These are phyloP conservation scores for Pezicula rhizophila DNA, from an alignment of 2,329 filamentous ascomycete species.

Conservation along the genomic window DNA sequence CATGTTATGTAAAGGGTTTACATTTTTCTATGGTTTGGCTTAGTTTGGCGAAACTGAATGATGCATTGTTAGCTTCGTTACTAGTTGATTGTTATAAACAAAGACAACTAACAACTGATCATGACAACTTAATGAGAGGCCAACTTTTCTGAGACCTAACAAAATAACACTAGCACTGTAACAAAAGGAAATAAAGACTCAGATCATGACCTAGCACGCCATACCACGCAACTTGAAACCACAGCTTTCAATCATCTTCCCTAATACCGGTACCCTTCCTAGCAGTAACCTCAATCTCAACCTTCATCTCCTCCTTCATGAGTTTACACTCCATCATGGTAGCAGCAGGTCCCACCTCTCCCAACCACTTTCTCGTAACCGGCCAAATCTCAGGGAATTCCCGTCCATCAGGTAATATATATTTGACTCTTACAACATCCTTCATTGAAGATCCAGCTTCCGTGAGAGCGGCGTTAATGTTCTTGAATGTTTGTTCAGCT, in stretches of 20 bases:
- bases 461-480: conserved; percentile 39
- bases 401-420: conserved; percentile 41
- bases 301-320: conserved; percentile 43
- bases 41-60: no score
- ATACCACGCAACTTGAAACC: neutral
- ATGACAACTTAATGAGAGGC: no score
- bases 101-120: no score
- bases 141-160: no score
- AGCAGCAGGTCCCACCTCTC: conserved; percentile 41
- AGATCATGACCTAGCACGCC: neutral
- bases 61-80: no score
- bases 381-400: conserved; percentile 45
- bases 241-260: neutral
- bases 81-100: no score
- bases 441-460: conserved; percentile 36
- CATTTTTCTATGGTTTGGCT: no score
- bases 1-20: no score
- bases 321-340: conserved; percentile 46
- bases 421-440: conserved; percentile 46
- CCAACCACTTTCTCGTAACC: conserved; percentile 43
- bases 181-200: no score
- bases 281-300: conserved; percentile 22
- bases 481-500: conserved; percentile 42
- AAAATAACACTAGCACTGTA: no score
- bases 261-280: neutral